Evolutionary conservation across 352 stramenopile species (phyloP).

Genomic region (Phytophthora melonis): DNA sequence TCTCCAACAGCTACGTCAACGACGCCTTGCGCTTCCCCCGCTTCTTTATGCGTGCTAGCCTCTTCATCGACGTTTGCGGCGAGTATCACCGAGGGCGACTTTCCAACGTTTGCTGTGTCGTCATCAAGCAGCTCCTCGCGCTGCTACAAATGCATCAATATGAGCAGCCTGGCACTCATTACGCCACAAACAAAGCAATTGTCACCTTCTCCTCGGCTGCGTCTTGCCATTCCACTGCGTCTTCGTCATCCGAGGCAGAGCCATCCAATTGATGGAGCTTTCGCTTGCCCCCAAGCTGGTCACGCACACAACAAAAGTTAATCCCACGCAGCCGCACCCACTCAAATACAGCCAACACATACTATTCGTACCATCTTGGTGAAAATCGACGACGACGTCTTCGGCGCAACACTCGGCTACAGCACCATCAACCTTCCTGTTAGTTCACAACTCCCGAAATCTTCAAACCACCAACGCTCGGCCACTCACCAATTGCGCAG

Average conservation of each 20-base stretch:
- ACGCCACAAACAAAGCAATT: not conserved
- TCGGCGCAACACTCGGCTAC: slow-evolving; percentile 26
- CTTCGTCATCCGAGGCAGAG: slow-evolving; percentile 28
- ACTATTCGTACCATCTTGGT: slow-evolving; percentile 41
- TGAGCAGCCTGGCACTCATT: not conserved
- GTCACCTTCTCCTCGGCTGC: slow-evolving; percentile 17
- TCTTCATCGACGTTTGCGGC: not conserved
- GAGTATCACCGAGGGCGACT: not conserved
- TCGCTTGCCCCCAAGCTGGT: slow-evolving; percentile 48
- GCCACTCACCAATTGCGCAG: slow-evolving; percentile 30
- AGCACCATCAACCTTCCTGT: not conserved
- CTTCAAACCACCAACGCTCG: not conserved
- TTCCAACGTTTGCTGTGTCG: not conserved
- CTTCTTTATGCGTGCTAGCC: slow-evolving; percentile 3
- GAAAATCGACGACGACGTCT: slow-evolving; percentile 42
- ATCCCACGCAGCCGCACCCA: not conserved
- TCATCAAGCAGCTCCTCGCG: not conserved
- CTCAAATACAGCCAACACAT: not conserved
- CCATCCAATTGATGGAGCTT: slow-evolving; percentile 50
- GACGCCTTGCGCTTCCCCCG: not conserved
- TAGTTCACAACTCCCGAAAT: slow-evolving; percentile 3
- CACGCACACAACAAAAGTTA: slow-evolving; percentile 5
- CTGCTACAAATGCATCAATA: not conserved
- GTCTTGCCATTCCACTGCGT: slow-evolving; percentile 27
- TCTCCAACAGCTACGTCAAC: not conserved